phyloP scores from a whole-genome alignment of 78 protist species.

The Capsaspora owczarzaki region DNA sequence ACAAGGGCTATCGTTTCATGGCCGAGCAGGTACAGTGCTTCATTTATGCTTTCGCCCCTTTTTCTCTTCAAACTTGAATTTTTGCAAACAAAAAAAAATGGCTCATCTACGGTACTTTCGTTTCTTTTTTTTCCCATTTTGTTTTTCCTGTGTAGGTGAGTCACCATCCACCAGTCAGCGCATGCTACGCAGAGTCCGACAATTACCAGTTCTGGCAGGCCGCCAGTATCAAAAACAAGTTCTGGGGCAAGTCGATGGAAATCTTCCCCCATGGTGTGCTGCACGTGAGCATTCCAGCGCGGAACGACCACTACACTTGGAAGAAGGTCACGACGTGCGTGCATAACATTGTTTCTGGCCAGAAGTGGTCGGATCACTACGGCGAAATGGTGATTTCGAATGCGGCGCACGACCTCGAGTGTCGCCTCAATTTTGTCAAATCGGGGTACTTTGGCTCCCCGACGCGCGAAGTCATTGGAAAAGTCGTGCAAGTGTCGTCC shows the following conservation, averaged over 20 bases:
- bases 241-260: slow-evolving; percentile 57
- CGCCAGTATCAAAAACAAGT: slow-evolving; percentile 36
- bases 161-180: slow-evolving; percentile 64
- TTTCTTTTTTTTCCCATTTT: too few relatives aligned
- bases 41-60: too few relatives aligned
- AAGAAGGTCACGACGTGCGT: slow-evolving; percentile 5
- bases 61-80: too few relatives aligned
- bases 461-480: neutral
- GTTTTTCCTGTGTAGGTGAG: too few relatives aligned
- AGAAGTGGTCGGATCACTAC: slow-evolving; percentile 60
- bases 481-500: too few relatives aligned
- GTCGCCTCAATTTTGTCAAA: slow-evolving; percentile 25
- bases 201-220: slow-evolving; percentile 5
- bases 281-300: neutral
- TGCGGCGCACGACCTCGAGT: slow-evolving; percentile 22
- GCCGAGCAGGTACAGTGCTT: too few relatives aligned
- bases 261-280: slow-evolving; percentile 35
- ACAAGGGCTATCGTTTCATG: neutral
- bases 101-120: too few relatives aligned
- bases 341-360: slow-evolving; percentile 17
- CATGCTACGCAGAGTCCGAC: slow-evolving; percentile 18
- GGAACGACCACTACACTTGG: slow-evolving; percentile 4
- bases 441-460: neutral
- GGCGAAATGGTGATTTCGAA: slow-evolving; percentile 32
- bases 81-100: too few relatives aligned